Conservation (phyloP, 177 flowering plant genomes). For the Telopea speciosissima region DNA sequence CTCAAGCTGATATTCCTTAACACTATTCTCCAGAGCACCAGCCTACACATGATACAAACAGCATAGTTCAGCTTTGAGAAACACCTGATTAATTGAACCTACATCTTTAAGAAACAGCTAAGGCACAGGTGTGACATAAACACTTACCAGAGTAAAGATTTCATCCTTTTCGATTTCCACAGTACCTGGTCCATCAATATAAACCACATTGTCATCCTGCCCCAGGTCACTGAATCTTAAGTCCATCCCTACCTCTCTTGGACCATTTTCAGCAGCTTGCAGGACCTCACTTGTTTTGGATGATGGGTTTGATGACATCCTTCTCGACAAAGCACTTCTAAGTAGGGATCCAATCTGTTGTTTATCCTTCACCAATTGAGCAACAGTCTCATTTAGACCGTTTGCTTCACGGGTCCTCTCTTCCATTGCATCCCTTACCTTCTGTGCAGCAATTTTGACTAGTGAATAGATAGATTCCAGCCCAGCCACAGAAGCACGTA, state of each 20-base stretch:
- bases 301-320: conserved; percentile 37
- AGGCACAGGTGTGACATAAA: conserved; percentile 5
- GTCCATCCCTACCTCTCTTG: conserved; percentile 69
- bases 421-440: conserved; percentile 48
- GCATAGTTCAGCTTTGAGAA: not conserved
- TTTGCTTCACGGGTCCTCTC: conserved; percentile 48
- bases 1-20: conserved; percentile 81
- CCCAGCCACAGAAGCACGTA: conserved; percentile 70
- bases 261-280: conserved; percentile 76
- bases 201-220: conserved; percentile 26
- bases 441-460: conserved; percentile 38
- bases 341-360: conserved; percentile 79
- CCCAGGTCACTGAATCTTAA: conserved; percentile 39
- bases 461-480: conserved; percentile 65
- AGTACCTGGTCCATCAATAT: conserved; percentile 23
- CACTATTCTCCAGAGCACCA: conserved; percentile 82
- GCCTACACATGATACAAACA: conserved; percentile 42
- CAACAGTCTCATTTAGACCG: conserved; percentile 54
- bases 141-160: conserved; percentile 62
- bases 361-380: conserved; percentile 66
- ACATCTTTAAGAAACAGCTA: not conserved
- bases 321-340: conserved; percentile 73
- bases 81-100: not conserved
- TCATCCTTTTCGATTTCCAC: conserved; percentile 56
- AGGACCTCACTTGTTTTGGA: conserved; percentile 56